Percentiles rank a stretch among this genome's conserved stretches.
These are phyloP conservation scores for Brettanomyces nanus DNA, from an alignment of 805 yeast species.

Conservation along the genomic window DNA sequence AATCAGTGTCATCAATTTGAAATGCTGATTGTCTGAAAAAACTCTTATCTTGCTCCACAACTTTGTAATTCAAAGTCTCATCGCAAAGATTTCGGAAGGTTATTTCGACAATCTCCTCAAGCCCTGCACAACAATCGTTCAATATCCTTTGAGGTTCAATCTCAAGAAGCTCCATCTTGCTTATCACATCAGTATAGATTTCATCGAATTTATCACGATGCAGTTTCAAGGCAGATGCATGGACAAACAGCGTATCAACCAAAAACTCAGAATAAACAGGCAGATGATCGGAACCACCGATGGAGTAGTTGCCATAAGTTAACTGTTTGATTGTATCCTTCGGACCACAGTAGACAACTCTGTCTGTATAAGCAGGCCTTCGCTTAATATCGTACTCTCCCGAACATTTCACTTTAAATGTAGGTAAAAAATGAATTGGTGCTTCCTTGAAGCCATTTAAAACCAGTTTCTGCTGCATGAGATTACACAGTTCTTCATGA, in stretches of 20 bases:
- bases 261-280: slow-evolving; percentile 39
- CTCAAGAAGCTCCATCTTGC: slow-evolving; percentile 29
- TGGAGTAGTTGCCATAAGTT: slow-evolving; percentile 15
- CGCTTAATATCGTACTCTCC: slow-evolving; percentile 26
- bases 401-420: slow-evolving; percentile 34
- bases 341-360: slow-evolving; percentile 32
- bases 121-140: slow-evolving; percentile 28
- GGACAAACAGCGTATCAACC: slow-evolving; percentile 27
- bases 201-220: slow-evolving; percentile 31
- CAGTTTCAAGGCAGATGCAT: slow-evolving; percentile 27
- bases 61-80: slow-evolving; percentile 30
- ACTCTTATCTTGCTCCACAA: slow-evolving; percentile 25
- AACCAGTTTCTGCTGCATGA: slow-evolving; percentile 26
- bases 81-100: slow-evolving; percentile 29
- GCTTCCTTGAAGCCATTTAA: slow-evolving; percentile 42
- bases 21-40: slow-evolving; percentile 13
- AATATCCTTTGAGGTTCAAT: slow-evolving; percentile 37
- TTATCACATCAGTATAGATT: slow-evolving; percentile 16
- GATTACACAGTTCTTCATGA: slow-evolving; percentile 35
- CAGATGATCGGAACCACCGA: slow-evolving; percentile 42
- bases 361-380: slow-evolving; percentile 53
- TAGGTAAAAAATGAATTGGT: slow-evolving; percentile 41
- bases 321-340: slow-evolving; percentile 10
- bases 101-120: slow-evolving; percentile 23
- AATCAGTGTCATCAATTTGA: not conserved